Percentiles rank a stretch among this genome's conserved stretches.
Evolutionary conservation across 1,284 basidiomycete species (phyloP).

Genomic region (Ganoderma lingzhi): DNA sequence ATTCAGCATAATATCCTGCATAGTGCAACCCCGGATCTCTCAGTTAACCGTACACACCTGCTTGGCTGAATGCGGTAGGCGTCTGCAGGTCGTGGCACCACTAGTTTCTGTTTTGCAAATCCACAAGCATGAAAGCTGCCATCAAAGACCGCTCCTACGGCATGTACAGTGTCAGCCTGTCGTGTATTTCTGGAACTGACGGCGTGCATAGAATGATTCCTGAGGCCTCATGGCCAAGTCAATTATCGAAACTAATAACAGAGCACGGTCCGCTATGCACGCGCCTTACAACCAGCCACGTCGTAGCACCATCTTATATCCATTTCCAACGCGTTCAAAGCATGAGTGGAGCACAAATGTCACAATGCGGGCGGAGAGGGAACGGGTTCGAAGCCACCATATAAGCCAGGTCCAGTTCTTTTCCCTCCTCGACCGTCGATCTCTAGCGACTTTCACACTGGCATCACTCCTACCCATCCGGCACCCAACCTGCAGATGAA

Average conservation of each 20-base stretch:
- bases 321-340: background rate
- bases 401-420: background rate
- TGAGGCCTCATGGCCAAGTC: no score
- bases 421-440: background rate
- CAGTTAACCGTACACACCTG: background rate
- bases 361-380: background rate
- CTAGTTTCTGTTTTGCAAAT: no score
- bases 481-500: background rate
- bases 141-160: no score
- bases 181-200: background rate
- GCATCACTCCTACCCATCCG: background rate
- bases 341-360: background rate
- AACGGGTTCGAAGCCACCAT: background rate
- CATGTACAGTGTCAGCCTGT: background rate
- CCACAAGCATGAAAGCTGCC: no score
- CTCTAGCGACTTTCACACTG: background rate
- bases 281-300: no score
- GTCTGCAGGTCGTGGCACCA: no score
- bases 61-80: background rate
- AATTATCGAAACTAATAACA: no score
- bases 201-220: no score
- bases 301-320: background rate
- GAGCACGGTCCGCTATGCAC: no score
- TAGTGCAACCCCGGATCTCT: background rate
- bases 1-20: constrained; percentile 3